Conservation (phyloP, 169 alveolate genomes). For the Besnoitia besnoiti region DNA sequence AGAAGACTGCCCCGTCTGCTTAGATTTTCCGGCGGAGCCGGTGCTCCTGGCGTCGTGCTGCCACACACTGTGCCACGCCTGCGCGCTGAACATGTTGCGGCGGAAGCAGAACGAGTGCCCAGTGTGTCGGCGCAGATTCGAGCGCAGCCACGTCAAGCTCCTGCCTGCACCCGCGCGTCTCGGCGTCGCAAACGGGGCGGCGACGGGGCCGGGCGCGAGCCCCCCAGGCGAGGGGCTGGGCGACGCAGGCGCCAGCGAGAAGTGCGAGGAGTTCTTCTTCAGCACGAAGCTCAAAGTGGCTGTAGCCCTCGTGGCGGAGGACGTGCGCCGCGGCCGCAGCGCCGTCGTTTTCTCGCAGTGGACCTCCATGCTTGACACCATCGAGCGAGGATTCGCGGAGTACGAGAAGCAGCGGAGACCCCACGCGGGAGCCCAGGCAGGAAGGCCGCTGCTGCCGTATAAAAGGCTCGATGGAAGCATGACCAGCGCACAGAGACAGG, state of each 20-base stretch:
- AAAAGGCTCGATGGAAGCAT: slow-evolving; percentile 75
- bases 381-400: slow-evolving; percentile 73
- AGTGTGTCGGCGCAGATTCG: neutral
- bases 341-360: slow-evolving; percentile 83
- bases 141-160: neutral
- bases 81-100: slow-evolving; percentile 65
- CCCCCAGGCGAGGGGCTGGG: neutral
- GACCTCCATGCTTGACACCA: slow-evolving; percentile 80
- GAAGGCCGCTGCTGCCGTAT: slow-evolving; percentile 40
- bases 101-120: slow-evolving; percentile 39
- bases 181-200: slow-evolving; percentile 57
- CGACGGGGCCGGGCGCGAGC: neutral
- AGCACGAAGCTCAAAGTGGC: slow-evolving; percentile 61
- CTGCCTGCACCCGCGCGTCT: slow-evolving; percentile 67
- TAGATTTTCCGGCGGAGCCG: slow-evolving; percentile 76
- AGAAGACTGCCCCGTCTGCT: slow-evolving; percentile 77
- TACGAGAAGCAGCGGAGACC: neutral
- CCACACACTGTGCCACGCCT: slow-evolving; percentile 76
- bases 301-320: slow-evolving; percentile 59
- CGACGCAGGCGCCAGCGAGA: neutral
- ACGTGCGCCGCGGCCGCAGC: slow-evolving; percentile 59
- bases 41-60: slow-evolving; percentile 76
- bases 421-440: neutral
- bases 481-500: slow-evolving; percentile 67
- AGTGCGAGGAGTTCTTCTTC: slow-evolving; percentile 51